Conservation (phyloP, 176 grass and related monocot genomes). For the Juncus effusus region DNA sequence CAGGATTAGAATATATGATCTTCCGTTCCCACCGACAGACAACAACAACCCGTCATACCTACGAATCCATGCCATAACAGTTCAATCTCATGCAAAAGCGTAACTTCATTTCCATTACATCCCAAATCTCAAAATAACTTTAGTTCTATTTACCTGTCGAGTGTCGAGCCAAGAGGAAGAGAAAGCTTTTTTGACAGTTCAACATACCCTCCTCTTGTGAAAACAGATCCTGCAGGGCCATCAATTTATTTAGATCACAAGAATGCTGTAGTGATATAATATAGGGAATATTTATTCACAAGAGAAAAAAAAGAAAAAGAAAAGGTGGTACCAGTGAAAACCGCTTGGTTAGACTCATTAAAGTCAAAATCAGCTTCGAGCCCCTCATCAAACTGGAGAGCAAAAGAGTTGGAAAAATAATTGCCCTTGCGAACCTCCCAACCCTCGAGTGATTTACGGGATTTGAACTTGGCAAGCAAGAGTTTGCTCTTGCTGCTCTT, state of each 20-base stretch:
- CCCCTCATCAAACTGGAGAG: slow-evolving; percentile 66
- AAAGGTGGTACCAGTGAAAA: slow-evolving; percentile 65
- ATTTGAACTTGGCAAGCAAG: slow-evolving; percentile 89
- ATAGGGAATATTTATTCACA: slow-evolving; percentile 1
- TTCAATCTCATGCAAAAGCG: slow-evolving; percentile 10
- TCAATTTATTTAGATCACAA: slow-evolving; percentile 7
- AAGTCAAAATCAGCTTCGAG: slow-evolving; percentile 83
- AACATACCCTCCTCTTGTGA: slow-evolving; percentile 85
- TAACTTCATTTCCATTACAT: slow-evolving; percentile 19
- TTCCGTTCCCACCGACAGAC: slow-evolving; percentile 97
- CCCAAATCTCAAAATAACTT: slow-evolving; percentile 19
- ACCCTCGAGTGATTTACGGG: slow-evolving; percentile 54
- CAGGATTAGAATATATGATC: slow-evolving; percentile 86
- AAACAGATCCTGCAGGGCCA: slow-evolving; percentile 69
- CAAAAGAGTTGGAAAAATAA: slow-evolving; percentile 61
- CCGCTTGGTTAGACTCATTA: slow-evolving; percentile 46
- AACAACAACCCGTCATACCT: slow-evolving; percentile 94
- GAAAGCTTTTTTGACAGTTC: slow-evolving; percentile 86
- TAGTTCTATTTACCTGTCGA: slow-evolving; percentile 63
- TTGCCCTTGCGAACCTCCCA: slow-evolving; percentile 78
- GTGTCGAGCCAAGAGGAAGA: slow-evolving; percentile 91
- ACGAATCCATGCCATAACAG: background rate
- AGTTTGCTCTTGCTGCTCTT: slow-evolving; percentile 99
- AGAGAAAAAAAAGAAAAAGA: slow-evolving; percentile 13
- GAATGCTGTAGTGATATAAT: background rate